Evolutionary conservation across 768 basidiomycete genomes (phyloP), one percentile per base, ranked within the genome.

Genomic region (Lactarius vividus): DNA sequence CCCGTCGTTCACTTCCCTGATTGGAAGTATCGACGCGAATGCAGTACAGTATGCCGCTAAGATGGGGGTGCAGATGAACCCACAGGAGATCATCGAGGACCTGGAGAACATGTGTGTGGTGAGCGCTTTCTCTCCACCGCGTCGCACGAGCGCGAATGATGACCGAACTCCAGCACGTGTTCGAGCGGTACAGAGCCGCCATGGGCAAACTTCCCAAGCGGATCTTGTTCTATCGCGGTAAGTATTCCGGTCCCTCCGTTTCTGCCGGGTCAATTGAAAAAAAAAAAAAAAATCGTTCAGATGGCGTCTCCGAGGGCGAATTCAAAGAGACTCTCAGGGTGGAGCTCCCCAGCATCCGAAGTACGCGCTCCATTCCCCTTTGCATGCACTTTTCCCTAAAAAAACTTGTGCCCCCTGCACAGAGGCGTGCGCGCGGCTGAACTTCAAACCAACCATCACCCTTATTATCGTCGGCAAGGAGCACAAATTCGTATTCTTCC

Each of bases 381-480:
- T 44, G 9, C 44, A n/a, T 20, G 9, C 42, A 37, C 11, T 10
- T 37, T 37, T 37, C 11, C 11, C 35, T 13, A 0, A 37, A 13
- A 0, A 37, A 13, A 37, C 35, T 13, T 37, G 35, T 13, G 11
- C 11, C 11, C 3, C 2, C 35, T 0, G 11, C 23, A 16, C 72
- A 92, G 92, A 70, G 60, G 91, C 91, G 1, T 92, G 89, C 67
- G 63, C 62, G 0, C 80, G 84, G 5, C 71, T 88, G 0, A 78
- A 78, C 4, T 87, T 91, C 39, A 76, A 78, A 0, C 84, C 85
- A 0, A 85, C 83, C 55, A 88, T 93, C 29, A 94, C 92, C 0
- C 75, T 92, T 39, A 81, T 92, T 56, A 80, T 93, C 39, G 92
- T 94, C 6, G 91, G 89, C 9, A 94, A 94, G 72, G 79, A 87